Base-by-base conservation (phyloP, 2,329 filamentous ascomycete genomes). In the Coniochaeta sp. region DNA sequence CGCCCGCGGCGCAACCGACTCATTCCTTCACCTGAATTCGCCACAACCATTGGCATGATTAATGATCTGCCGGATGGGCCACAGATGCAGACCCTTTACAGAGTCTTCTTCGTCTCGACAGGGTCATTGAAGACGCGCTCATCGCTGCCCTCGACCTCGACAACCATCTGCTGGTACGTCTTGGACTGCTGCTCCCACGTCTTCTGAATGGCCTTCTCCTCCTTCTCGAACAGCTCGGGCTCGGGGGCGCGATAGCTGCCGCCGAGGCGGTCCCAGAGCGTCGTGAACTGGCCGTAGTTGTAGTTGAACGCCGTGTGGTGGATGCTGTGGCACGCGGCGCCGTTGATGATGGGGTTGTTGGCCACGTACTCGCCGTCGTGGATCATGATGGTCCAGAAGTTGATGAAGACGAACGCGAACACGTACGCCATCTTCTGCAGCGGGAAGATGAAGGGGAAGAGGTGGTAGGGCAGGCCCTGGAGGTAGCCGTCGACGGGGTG, bases 301-400 rank as follows among this genome's bases (percentile, higher is more conserved):
- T 88, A 89, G 72, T 88, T 87, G 75, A 89, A 89, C 70, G 89
- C 88, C 33, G 91, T 70, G 66, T 96, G 92, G 70, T 97, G 92
- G 78, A 91, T 82, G 20, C 87, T 90, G 69, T 96, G 92, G 76
- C 92, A 96, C 26, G 92, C 92, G 12, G 92, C 91, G 49, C 92
- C 92, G 67, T 97, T 97, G 71, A 96, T 83, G 60, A 96, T 69
- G n/a, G 90, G 87, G 63, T 86, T 89, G 71, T 96, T 88, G 63
- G 90, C 86, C 14, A 95, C 82, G 66, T 95, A 96, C 72, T 97
- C 92, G 63, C 92, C 92, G 63, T 97, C 92, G 69, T 97, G 84
- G 63, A 97, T 96, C 72, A 96, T 79, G 61, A 97, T 89, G 33
- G 91, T 95, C 92, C 92, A 97, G 70, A 96, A 82, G 72, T 97